Evolutionary conservation across 805 yeast species (phyloP).

Genomic region (Candida stauntonica): DNA sequence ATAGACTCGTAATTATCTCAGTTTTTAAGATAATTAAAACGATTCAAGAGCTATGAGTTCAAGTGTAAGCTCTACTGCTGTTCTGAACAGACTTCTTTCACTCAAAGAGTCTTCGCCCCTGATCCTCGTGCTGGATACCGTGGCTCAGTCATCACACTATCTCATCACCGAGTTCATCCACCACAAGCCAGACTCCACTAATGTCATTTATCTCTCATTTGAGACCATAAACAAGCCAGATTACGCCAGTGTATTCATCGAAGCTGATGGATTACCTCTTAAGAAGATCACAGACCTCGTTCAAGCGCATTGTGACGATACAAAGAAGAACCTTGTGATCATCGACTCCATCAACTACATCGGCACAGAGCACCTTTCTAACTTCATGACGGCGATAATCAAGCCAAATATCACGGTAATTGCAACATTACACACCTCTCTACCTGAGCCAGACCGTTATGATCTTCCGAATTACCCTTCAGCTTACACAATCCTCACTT

Average conservation of each 20-base stretch:
- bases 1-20: too few relatives aligned
- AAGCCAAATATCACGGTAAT: constrained; percentile 42
- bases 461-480: constrained; percentile 46
- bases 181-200: constrained; percentile 31
- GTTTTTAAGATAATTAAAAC: too few relatives aligned
- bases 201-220: constrained; percentile 56
- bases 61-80: constrained; percentile 43
- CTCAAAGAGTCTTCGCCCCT: constrained; percentile 75
- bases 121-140: constrained; percentile 61
- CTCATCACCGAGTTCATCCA: constrained; percentile 56
- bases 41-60: constrained; percentile 12
- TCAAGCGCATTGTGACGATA: constrained; percentile 9
- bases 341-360: constrained; percentile 70
- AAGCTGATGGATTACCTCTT: constrained; percentile 33
- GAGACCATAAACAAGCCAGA: constrained; percentile 56
- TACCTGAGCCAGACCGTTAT: constrained; percentile 31
- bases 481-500: constrained; percentile 47
- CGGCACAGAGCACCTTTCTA: constrained; percentile 39
- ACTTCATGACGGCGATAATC: constrained; percentile 45
- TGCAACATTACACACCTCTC: constrained; percentile 44
- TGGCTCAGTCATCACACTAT: constrained; percentile 59
- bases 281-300: constrained; percentile 26
- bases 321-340: constrained; percentile 41
- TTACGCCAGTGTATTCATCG: constrained; percentile 45
- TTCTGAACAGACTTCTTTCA: constrained; percentile 61